phyloP scores from a whole-genome alignment of 768 basidiomycete species.

The Leccinum broughii region DNA sequence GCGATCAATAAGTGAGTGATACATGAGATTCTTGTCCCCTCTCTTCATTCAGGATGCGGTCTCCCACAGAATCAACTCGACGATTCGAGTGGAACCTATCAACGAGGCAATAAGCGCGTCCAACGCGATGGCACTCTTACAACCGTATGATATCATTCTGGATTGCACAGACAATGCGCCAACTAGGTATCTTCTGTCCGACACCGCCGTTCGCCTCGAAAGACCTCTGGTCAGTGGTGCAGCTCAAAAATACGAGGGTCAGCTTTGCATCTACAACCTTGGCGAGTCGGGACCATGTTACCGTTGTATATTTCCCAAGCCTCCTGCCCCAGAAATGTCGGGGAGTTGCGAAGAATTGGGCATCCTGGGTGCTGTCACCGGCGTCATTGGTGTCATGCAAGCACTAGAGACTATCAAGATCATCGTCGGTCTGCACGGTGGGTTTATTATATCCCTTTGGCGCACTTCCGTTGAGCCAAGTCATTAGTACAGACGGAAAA shows the following conservation, averaged over 20 bases:
- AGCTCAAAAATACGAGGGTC: conserved; percentile 83
- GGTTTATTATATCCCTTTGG: conserved; percentile 9
- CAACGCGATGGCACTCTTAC: conserved; percentile 66
- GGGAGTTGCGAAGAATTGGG: conserved; percentile 89
- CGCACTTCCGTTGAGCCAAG: conserved; percentile 3
- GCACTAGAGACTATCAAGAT: conserved; percentile 87
- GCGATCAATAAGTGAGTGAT: conserved; percentile 61
- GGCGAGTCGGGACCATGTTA: conserved; percentile 82
- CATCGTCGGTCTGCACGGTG: conserved; percentile 66
- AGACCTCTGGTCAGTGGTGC: conserved; percentile 92
- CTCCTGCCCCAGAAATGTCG: conserved; percentile 60
- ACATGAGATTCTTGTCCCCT: not conserved
- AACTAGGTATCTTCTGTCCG: conserved; percentile 91
- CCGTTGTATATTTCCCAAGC: conserved; percentile 87
- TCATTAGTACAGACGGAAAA: conserved; percentile 45
- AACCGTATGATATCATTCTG: conserved; percentile 71
- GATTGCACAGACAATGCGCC: conserved; percentile 96
- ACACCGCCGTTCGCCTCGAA: conserved; percentile 71
- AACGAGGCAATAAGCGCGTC: conserved; percentile 51
- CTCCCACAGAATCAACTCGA: conserved; percentile 70
- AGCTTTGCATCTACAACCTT: conserved; percentile 75
- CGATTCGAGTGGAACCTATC: conserved; percentile 57
- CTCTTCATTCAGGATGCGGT: conserved; percentile 3
- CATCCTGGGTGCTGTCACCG: conserved; percentile 85
- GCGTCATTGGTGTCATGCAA: conserved; percentile 86